Conservation (phyloP, 495 filamentous ascomycete genomes). For the Elaphomyces granulatus region DNA sequence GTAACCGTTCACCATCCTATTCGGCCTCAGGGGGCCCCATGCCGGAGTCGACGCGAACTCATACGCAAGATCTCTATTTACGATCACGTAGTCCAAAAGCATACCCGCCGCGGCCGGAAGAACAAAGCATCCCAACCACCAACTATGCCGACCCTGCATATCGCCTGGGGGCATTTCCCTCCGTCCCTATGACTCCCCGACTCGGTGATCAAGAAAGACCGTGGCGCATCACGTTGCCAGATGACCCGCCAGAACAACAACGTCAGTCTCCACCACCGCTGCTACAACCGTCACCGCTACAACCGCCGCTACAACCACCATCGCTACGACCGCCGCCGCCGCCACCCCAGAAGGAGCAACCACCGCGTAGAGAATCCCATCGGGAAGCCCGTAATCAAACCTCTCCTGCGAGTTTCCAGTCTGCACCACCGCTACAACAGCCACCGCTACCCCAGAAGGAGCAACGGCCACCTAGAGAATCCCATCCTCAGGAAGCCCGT, state of each 20-base stretch:
- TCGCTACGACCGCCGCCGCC: too few relatives aligned
- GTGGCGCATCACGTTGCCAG: conserved; percentile 19
- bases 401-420: too few relatives aligned
- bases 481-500: too few relatives aligned
- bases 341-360: neutral
- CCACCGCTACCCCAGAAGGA: too few relatives aligned
- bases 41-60: conserved; percentile 6
- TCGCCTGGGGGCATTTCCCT: conserved; percentile 14
- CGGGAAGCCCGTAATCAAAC: too few relatives aligned
- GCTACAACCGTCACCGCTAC: too few relatives aligned
- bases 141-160: conserved; percentile 17
- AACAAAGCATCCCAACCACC: conserved; percentile 8
- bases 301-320: too few relatives aligned
- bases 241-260: conserved; percentile 10
- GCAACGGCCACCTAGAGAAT: too few relatives aligned
- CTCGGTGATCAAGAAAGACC: conserved; percentile 20
- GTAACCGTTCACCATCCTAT: neutral
- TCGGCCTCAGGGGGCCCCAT: neutral
- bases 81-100: conserved; percentile 16
- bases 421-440: too few relatives aligned
- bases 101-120: conserved; percentile 9
- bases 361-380: neutral
- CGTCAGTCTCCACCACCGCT: neutral
- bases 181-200: conserved; percentile 13
- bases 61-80: conserved; percentile 15